Percentiles rank a stretch among this genome's conserved stretches.
These are phyloP conservation scores for Spathaspora hagerdaliae DNA, from an alignment of 805 yeast genomes.

Conservation along the genomic window DNA sequence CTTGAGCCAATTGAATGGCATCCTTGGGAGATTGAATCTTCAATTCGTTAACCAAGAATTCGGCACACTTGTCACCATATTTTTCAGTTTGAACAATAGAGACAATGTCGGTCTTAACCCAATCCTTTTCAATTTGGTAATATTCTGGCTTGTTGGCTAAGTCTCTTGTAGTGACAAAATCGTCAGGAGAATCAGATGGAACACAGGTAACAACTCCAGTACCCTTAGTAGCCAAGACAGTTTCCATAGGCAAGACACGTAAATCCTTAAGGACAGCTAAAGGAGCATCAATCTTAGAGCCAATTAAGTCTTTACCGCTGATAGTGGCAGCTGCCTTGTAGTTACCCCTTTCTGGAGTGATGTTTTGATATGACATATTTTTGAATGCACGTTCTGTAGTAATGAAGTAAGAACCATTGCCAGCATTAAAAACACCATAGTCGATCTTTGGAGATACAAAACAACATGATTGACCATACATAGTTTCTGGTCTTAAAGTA, in stretches of 20 bases:
- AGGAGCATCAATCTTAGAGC: conserved; percentile 86
- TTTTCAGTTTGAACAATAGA: conserved; percentile 76
- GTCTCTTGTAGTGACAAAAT: conserved; percentile 81
- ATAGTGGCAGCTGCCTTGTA: conserved; percentile 57
- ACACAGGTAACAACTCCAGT: conserved; percentile 99
- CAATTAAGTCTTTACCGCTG: conserved; percentile 72
- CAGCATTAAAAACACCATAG: conserved; percentile 88
- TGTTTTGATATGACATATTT: conserved; percentile 93
- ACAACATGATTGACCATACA: conserved; percentile 98
- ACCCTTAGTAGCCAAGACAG: conserved; percentile 91
- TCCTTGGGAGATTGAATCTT: conserved; percentile 96
- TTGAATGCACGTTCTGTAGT: conserved; percentile 94
- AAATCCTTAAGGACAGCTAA: conserved; percentile 64
- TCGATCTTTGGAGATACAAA: conserved; percentile 92
- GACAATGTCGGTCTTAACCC: conserved; percentile 75
- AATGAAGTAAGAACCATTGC: conserved; percentile 68
- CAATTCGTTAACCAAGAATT: conserved; percentile 73
- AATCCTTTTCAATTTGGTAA: conserved; percentile 76
- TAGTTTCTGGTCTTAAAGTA: conserved; percentile 96
- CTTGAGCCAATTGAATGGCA: conserved; percentile 76
- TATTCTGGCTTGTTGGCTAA: conserved; percentile 86
- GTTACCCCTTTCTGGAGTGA: conserved; percentile 85
- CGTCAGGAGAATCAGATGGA: conserved; percentile 99
- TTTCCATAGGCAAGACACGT: conserved; percentile 94
- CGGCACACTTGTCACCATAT: conserved; percentile 88